These are phyloP conservation scores for Corylus avellana DNA, from an alignment of 306 rosid species.

Conservation along the genomic window DNA sequence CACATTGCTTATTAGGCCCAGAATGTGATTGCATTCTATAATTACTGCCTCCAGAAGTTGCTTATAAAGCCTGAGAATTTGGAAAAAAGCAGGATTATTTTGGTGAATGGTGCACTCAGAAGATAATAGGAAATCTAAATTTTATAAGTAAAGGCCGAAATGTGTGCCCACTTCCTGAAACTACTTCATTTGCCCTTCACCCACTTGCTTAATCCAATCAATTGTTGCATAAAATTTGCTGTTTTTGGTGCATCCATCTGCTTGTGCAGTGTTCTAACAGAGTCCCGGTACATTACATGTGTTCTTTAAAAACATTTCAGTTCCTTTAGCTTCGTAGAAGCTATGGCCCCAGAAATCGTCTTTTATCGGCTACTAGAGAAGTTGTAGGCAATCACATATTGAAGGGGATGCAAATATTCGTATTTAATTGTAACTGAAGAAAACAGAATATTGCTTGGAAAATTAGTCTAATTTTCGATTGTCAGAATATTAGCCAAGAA, in stretches of 20 bases:
- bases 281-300: neutral
- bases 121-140: constrained; percentile 2
- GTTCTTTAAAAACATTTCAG: neutral
- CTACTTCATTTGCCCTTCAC: neutral
- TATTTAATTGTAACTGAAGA: neutral
- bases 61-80: neutral
- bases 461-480: neutral
- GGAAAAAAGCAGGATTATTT: neutral
- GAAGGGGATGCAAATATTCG: neutral
- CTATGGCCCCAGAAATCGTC: neutral
- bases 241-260: neutral
- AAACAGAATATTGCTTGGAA: neutral
- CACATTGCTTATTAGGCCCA: neutral
- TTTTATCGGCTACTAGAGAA: neutral
- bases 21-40: neutral
- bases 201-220: neutral
- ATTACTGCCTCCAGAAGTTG: neutral
- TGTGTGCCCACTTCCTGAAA: neutral
- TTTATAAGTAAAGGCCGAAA: neutral
- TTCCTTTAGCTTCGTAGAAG: neutral
- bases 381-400: neutral
- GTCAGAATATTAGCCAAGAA: neutral
- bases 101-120: constrained; percentile 7
- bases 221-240: neutral
- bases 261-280: neutral